Evolutionary conservation across 2,329 filamentous ascomycete species (phyloP), one percentile per base, ranked within the genome.

Genomic region (Colletotrichum echinochloae): DNA sequence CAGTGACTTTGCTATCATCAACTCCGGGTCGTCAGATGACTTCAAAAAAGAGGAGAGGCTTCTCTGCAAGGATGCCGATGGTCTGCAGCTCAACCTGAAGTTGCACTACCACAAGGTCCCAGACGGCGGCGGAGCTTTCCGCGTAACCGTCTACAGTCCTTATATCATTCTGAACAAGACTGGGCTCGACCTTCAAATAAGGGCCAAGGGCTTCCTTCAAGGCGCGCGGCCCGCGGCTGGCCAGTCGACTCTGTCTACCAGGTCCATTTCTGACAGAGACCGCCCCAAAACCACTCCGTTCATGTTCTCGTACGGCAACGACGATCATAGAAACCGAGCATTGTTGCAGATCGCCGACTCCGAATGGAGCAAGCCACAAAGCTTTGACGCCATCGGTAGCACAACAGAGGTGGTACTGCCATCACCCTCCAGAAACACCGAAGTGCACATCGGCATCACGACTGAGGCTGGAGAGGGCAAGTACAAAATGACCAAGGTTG

Each of bases 1-100:
- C 23, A 98, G 96, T 82, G 96, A 99, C 73, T 99, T 98, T 82
- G 92, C 95, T 30, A 97, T 99, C 76, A 95, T 99, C 84, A 99
- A 99, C 78, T 91, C 95, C 3, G 95, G 93, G 65, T 90, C 90
- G 68, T 91, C 94, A 60, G 92, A 95, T 73, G 95, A 98, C 77
- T 98, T 97, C 84, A 89, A 91, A 62, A 92, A 93, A 75, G 96
- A 99, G 80, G 89, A 91, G 72, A 89, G 86, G 1, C 81, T 99
- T 5, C 86, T 92, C 16, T 91, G 97, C 76, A 97, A 95, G 77
- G 96, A 99, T 77, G 90, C 92, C 12, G 90, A 94, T 73, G 93
- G 93, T 35, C 86, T 97, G 48, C 87, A 92, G 4, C 82, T 99
- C 67, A 90, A 93, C 71, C 87, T 99, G 52, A 94, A 91, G 75